phyloP scores from a whole-genome alignment of 2,329 filamentous ascomycete species.

The Cladosporium phlei region DNA sequence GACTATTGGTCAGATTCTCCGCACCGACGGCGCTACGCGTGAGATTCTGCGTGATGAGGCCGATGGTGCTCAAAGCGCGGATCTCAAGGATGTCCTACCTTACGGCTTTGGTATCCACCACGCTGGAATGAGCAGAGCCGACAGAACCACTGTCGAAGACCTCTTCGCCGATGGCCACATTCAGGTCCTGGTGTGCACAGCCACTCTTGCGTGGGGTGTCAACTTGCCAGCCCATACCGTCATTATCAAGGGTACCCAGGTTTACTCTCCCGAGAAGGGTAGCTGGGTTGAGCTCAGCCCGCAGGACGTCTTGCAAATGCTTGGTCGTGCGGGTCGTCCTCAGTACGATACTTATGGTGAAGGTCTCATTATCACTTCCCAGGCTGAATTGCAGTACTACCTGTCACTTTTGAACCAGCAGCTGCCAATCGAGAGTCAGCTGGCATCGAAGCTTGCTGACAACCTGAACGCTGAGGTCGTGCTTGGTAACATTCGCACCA shows the following conservation, averaged over 20 bases:
- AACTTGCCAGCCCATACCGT: conserved; percentile 97
- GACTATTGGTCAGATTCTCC: conserved; percentile 91
- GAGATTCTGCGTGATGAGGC: conserved; percentile 85
- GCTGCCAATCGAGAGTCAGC: conserved; percentile 92
- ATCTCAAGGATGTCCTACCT: conserved; percentile 88
- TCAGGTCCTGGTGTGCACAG: conserved; percentile 93
- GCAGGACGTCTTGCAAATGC: conserved; percentile 97
- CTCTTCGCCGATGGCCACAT: conserved; percentile 87
- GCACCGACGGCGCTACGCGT: conserved; percentile 84
- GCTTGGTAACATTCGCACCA: conserved; percentile 81
- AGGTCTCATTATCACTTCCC: conserved; percentile 96
- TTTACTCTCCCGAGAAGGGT: conserved; percentile 97
- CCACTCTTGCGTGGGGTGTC: conserved; percentile 98
- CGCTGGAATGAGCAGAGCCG: conserved; percentile 92
- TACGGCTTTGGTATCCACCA: conserved; percentile 99
- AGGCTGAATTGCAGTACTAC: conserved; percentile 94
- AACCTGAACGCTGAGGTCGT: conserved; percentile 96
- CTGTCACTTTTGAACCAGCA: conserved; percentile 95
- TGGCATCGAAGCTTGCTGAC: conserved; percentile 87
- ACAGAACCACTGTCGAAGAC: conserved; percentile 91
- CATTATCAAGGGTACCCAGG: conserved; percentile 96
- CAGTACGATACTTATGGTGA: conserved; percentile 98
- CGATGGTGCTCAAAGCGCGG: conserved; percentile 73
- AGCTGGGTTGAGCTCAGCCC: conserved; percentile 97
- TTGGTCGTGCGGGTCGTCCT: conserved; percentile 90